Conservation (phyloP, 1,284 basidiomycete species). For the Hortiboletus rubellus region DNA sequence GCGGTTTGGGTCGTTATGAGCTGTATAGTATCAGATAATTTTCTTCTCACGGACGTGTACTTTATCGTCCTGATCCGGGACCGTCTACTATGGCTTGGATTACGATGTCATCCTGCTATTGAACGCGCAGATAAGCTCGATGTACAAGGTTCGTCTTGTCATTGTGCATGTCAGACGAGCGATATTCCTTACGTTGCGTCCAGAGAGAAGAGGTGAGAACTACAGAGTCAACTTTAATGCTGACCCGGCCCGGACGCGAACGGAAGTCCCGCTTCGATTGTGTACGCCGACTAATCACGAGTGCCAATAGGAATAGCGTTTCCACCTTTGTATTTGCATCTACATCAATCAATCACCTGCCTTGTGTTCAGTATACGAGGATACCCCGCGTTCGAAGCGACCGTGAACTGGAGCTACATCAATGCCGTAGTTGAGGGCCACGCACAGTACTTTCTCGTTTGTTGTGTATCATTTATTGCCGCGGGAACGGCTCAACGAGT, state of each 20-base stretch:
- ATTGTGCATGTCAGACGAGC: background rate
- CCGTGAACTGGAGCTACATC: too few species aligned
- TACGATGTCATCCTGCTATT: slow-evolving; percentile 14
- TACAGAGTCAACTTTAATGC: background rate
- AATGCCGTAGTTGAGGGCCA: background rate
- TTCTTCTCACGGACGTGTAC: too few species aligned
- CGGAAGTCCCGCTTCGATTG: slow-evolving; percentile 40
- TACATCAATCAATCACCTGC: too few species aligned
- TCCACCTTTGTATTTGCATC: background rate
- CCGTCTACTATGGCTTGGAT: slow-evolving; percentile 3
- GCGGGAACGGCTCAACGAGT: too few species aligned
- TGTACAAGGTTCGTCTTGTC: slow-evolving; percentile 7
- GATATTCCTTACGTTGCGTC: background rate
- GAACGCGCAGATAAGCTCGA: slow-evolving; percentile 25
- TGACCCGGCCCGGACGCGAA: background rate
- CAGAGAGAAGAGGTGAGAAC: slow-evolving; percentile 33
- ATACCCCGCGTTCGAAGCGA: too few species aligned
- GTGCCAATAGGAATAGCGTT: background rate
- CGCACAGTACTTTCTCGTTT: too few species aligned
- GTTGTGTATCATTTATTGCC: background rate
- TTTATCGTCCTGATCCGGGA: background rate
- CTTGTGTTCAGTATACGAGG: too few species aligned
- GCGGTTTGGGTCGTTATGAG: too few species aligned
- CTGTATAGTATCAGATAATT: too few species aligned
- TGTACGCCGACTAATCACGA: slow-evolving; percentile 33